These are phyloP conservation scores for Botrytis aclada DNA, from an alignment of 2,329 filamentous ascomycete species.

Conservation along the genomic window DNA sequence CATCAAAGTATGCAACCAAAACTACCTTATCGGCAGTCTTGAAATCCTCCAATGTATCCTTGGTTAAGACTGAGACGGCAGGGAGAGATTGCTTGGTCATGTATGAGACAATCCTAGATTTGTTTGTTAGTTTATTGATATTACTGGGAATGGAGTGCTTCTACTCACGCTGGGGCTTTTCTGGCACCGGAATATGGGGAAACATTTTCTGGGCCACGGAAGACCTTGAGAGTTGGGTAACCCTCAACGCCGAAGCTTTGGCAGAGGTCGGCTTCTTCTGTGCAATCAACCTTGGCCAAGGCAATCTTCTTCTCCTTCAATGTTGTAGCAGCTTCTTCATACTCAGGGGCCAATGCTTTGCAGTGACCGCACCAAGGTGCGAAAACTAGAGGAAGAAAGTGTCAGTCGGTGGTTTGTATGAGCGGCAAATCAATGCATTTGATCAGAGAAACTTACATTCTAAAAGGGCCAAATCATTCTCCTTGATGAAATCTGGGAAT, in stretches of 20 bases:
- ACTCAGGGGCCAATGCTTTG: slow-evolving; percentile 94
- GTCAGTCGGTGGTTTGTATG: slow-evolving; percentile 25
- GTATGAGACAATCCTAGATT: slow-evolving; percentile 65
- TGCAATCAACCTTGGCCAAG: slow-evolving; percentile 90
- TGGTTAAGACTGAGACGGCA: slow-evolving; percentile 77
- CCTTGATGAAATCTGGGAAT: slow-evolving; percentile 81
- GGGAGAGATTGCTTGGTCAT: slow-evolving; percentile 98
- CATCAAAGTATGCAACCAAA: slow-evolving; percentile 80
- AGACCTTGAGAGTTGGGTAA: slow-evolving; percentile 98
- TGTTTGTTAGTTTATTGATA: slow-evolving; percentile 19
- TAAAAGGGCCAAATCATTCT: slow-evolving; percentile 85
- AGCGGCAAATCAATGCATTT: slow-evolving; percentile 1
- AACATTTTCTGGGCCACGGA: slow-evolving; percentile 82
- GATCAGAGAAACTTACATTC: slow-evolving; percentile 67
- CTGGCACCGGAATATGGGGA: slow-evolving; percentile 83
- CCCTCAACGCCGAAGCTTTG: slow-evolving; percentile 87
- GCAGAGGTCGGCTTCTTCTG: slow-evolving; percentile 89
- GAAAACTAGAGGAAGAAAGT: slow-evolving; percentile 59
- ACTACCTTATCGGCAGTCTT: slow-evolving; percentile 98
- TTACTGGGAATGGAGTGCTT: neutral
- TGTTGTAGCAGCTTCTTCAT: slow-evolving; percentile 79
- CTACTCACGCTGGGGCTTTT: slow-evolving; percentile 71
- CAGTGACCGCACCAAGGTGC: slow-evolving; percentile 75
- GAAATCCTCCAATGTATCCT: slow-evolving; percentile 88
- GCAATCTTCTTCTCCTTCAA: slow-evolving; percentile 86